Evolutionary conservation across 805 yeast species (phyloP).

Genomic region (Blastobotrys attinorum): DNA sequence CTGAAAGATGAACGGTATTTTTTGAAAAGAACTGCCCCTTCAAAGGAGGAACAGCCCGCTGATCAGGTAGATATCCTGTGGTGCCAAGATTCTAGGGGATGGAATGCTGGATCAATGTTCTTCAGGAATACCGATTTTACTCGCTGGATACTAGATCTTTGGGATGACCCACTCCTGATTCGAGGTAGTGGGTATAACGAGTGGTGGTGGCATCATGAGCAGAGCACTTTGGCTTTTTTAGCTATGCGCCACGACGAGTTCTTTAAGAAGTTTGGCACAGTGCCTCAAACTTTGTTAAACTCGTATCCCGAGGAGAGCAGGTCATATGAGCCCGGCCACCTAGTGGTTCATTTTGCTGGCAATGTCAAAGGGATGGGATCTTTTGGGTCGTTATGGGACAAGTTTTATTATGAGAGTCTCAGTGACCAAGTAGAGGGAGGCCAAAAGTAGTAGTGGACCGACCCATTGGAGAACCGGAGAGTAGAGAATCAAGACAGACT

Average conservation of each 20-base stretch:
- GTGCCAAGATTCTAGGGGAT: conserved; percentile 22
- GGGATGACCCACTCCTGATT: conserved; percentile 12
- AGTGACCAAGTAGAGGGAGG: no score
- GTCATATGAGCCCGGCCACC: conserved; percentile 20
- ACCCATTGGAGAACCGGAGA: no score
- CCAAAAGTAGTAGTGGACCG: no score
- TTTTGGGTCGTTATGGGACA: no score
- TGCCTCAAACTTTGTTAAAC: conserved; percentile 26
- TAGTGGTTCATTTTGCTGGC: conserved; percentile 29
- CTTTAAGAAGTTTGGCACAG: conserved; percentile 22
- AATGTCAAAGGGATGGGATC: no score
- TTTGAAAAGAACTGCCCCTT: not conserved
- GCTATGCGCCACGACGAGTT: conserved; percentile 14
- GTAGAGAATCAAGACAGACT: no score
- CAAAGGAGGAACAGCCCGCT: conserved; percentile 8
- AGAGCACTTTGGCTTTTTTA: conserved; percentile 19
- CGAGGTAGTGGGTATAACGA: not conserved
- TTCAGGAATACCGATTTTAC: conserved; percentile 19
- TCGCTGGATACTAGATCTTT: conserved; percentile 22
- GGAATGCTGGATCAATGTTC: conserved; percentile 30
- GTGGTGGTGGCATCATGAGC: conserved; percentile 18
- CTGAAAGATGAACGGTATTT: conserved; percentile 4
- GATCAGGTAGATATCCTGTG: conserved; percentile 21
- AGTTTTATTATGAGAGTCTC: no score
- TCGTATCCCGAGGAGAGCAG: conserved; percentile 17